A percentile compares a stretch with the other conserved stretches of the same genome.
Evolutionary conservation across 805 yeast genomes (phyloP).

Genomic region (Schizosaccharomyces japonicus): DNA sequence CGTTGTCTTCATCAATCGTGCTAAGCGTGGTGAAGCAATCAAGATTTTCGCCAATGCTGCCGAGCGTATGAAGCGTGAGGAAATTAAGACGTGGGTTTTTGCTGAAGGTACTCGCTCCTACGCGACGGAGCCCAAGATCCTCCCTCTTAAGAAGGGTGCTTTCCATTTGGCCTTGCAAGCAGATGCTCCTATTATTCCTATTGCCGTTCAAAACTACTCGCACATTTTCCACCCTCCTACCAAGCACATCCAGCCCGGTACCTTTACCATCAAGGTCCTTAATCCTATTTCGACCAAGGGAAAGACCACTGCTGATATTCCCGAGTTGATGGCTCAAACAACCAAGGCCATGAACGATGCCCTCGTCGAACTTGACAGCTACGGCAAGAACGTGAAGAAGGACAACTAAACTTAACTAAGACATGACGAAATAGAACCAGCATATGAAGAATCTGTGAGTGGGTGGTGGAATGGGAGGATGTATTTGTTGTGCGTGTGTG

Average conservation of each 20-base stretch:
- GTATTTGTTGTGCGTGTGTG: no score
- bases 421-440: no score
- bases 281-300: conserved; percentile 57
- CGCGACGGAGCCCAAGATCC: conserved; percentile 36
- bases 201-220: conserved; percentile 70
- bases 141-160: conserved; percentile 92
- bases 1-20: conserved; percentile 72
- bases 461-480: no score
- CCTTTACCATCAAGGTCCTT: conserved; percentile 41
- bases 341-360: conserved; percentile 31
- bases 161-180: conserved; percentile 93
- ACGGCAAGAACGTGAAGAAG: not conserved
- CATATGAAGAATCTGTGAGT: no score
- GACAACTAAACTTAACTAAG: not conserved
- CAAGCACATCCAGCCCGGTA: conserved; percentile 52
- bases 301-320: conserved; percentile 47
- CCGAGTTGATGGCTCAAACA: conserved; percentile 30
- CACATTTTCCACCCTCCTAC: conserved; percentile 36
- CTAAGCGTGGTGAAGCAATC: conserved; percentile 51
- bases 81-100: conserved; percentile 66
- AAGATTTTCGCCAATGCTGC: conserved; percentile 51
- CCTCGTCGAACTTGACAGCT: conserved; percentile 6
- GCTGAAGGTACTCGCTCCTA: conserved; percentile 96
- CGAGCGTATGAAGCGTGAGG: conserved; percentile 30
- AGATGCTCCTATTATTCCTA: conserved; percentile 67